Conservation (phyloP, 257 asterid genomes). For the Scutellaria barbata region DNA sequence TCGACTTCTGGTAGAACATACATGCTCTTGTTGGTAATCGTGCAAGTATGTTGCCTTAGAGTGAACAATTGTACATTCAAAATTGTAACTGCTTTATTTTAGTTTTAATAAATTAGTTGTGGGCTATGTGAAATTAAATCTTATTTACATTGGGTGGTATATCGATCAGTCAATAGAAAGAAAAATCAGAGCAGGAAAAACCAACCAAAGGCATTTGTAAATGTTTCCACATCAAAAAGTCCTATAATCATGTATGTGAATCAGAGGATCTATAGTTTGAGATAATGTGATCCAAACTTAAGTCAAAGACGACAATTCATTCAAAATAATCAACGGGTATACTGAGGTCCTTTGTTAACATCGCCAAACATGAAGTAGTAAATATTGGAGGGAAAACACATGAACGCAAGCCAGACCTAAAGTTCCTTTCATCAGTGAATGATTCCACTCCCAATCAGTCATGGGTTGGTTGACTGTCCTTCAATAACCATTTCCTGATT, state of each 20-base stretch:
- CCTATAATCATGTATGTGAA: neutral
- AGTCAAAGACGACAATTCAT: neutral
- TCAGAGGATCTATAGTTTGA: neutral
- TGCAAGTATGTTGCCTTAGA: slow-evolving; percentile 15
- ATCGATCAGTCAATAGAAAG: neutral
- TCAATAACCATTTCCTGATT: slow-evolving; percentile 2
- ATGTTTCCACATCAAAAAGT: neutral
- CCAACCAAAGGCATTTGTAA: neutral
- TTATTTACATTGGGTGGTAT: neutral
- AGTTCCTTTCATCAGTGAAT: neutral
- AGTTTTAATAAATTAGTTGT: slow-evolving; percentile 18
- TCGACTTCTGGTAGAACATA: slow-evolving; percentile 16
- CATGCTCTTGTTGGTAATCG: slow-evolving; percentile 4
- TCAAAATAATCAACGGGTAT: neutral
- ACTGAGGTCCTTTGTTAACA: slow-evolving; percentile 10
- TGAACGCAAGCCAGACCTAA: slow-evolving; percentile 4
- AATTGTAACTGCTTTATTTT: slow-evolving; percentile 14
- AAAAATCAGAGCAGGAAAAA: neutral
- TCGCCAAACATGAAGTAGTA: neutral
- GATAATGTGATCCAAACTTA: neutral
- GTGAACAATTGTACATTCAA: slow-evolving; percentile 9
- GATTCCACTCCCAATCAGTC: neutral
- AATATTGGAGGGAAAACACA: neutral
- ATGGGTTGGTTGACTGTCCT: neutral
- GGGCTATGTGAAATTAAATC: slow-evolving; percentile 5